phyloP scores from a whole-genome alignment of 1,284 basidiomycete species.

The Ceratobasidium sp. region DNA sequence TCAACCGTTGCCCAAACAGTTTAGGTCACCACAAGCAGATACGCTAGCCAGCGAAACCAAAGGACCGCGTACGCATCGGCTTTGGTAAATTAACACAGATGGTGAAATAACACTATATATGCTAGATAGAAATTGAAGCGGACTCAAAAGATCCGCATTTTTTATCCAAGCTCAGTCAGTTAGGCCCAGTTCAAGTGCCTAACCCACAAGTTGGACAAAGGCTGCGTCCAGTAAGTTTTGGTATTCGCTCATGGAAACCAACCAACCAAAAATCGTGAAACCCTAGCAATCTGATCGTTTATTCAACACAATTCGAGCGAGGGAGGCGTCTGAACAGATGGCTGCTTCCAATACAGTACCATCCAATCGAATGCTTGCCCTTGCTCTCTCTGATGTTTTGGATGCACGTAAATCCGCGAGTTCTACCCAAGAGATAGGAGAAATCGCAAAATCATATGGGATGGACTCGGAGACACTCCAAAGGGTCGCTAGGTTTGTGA shows the following conservation, averaged over 20 bases:
- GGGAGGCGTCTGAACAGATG: slow-evolving; percentile 61
- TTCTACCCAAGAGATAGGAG: slow-evolving; percentile 55
- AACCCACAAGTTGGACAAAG: slow-evolving; percentile 65
- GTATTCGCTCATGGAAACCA: neutral
- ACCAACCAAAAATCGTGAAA: slow-evolving; percentile 6
- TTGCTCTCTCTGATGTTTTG: slow-evolving; percentile 65
- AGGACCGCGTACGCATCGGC: slow-evolving; percentile 54
- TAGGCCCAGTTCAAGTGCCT: slow-evolving; percentile 73
- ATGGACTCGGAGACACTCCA: slow-evolving; percentile 65
- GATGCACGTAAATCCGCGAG: slow-evolving; percentile 66
- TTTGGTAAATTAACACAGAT: slow-evolving; percentile 7
- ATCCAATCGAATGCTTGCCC: slow-evolving; percentile 61
- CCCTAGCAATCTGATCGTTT: slow-evolving; percentile 49
- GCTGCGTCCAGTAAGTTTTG: slow-evolving; percentile 59
- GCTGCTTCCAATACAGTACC: slow-evolving; percentile 51
- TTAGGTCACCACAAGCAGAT: slow-evolving; percentile 40
- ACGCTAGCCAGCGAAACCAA: slow-evolving; percentile 61
- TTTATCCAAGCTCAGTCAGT: slow-evolving; percentile 67
- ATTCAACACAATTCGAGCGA: slow-evolving; percentile 59
- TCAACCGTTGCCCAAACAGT: slow-evolving; percentile 35
- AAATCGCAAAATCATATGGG: slow-evolving; percentile 62
- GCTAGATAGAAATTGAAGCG: slow-evolving; percentile 62
- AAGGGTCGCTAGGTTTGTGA: slow-evolving; percentile 66
- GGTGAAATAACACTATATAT: neutral
- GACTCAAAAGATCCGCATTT: slow-evolving; percentile 81